These are phyloP conservation scores for Stenogyne calaminthoides DNA, from an alignment of 305 asterid genomes.

Conservation along the genomic window DNA sequence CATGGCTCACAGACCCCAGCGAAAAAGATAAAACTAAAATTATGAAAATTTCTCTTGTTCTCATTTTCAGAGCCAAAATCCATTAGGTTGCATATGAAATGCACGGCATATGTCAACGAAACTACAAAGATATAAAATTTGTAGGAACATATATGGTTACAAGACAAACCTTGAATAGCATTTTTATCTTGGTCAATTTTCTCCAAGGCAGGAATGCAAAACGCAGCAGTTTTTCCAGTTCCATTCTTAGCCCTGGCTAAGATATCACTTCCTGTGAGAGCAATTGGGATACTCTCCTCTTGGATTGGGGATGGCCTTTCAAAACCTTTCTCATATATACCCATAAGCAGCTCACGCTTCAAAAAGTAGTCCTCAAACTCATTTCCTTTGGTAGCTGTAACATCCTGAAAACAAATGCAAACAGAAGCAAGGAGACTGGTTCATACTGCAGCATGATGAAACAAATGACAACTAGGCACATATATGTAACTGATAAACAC, in stretches of 20 bases:
- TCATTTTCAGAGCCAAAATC: constrained; percentile 23
- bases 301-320: constrained; percentile 97
- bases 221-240: constrained; percentile 98
- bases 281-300: constrained; percentile 98
- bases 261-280: constrained; percentile 90
- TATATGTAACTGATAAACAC: constrained; percentile 12
- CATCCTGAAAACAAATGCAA: constrained; percentile 60
- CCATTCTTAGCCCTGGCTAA: constrained; percentile 97
- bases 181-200: constrained; percentile 90
- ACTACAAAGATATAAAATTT: constrained; percentile 19
- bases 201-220: constrained; percentile 90
- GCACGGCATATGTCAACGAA: constrained; percentile 15
- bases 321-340: constrained; percentile 95
- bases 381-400: constrained; percentile 95
- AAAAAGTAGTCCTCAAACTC: constrained; percentile 95
- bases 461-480: constrained; percentile 2
- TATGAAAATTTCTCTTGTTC: constrained; percentile 9
- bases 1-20: not conserved
- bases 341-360: constrained; percentile 96
- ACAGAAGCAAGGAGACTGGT: constrained; percentile 12
- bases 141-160: constrained; percentile 20
- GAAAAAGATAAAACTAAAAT: not conserved
- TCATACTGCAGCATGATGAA: constrained; percentile 11
- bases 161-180: constrained; percentile 75
- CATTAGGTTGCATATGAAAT: not conserved